Percentiles rank a stretch among this genome's conserved stretches.
Evolutionary conservation across 495 filamentous ascomycete species (phyloP).

Genomic region (Cercophora sp.): DNA sequence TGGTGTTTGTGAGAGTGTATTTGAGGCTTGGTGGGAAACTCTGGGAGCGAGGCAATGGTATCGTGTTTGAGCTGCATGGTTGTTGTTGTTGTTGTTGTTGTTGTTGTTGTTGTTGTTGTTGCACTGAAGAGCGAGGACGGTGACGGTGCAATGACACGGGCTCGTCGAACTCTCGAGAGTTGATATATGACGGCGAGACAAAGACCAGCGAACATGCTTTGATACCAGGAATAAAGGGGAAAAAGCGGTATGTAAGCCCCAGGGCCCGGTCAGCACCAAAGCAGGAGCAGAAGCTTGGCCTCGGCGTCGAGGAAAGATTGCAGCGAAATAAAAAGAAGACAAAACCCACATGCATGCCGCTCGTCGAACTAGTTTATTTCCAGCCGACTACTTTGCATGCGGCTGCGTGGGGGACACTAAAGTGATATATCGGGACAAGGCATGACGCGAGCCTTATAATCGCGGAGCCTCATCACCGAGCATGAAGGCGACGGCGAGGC

Average conservation of each 20-base stretch:
- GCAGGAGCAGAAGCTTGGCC: too few species aligned
- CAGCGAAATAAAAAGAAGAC: conserved; percentile 6
- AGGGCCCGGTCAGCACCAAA: too few species aligned
- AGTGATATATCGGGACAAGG: conserved; percentile 1
- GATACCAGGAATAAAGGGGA: too few species aligned
- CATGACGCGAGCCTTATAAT: conserved; percentile 7
- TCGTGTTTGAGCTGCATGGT: background rate
- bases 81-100: background rate
- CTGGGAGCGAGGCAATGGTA: background rate
- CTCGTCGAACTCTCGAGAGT: too few species aligned
- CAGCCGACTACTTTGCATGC: too few species aligned
- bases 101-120: background rate
- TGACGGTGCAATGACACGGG: too few species aligned
- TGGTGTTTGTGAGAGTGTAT: conserved; percentile 29
- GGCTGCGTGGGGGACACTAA: background rate
- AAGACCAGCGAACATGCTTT: too few species aligned
- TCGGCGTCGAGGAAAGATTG: conserved; percentile 2
- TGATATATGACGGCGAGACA: too few species aligned
- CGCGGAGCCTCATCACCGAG: background rate
- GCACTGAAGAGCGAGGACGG: too few species aligned
- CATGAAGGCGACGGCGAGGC: conserved; percentile 1
- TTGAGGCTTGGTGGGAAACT: conserved; percentile 22
- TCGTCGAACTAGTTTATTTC: background rate
- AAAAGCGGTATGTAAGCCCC: too few species aligned
- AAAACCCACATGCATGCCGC: conserved; percentile 1